A percentile compares a stretch with the other conserved stretches of the same genome.
Conservation (phyloP, 2,329 filamentous ascomycete species). For the Pyricularia pennisetigena region DNA sequence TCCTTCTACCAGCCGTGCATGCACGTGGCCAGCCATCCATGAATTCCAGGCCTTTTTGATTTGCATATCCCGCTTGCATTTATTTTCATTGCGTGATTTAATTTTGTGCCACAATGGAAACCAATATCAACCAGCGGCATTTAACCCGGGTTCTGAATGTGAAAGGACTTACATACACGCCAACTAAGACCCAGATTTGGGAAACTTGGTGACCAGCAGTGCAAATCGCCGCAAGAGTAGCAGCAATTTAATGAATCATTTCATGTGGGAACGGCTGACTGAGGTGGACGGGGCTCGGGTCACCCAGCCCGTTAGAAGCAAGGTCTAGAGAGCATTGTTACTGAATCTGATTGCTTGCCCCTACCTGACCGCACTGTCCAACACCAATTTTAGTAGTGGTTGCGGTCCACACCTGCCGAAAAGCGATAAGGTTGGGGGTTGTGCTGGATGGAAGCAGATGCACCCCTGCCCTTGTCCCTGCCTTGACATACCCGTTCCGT, state of each 20-base stretch:
- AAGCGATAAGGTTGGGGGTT: neutral
- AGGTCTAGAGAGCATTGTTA: neutral
- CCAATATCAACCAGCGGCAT: too few species aligned
- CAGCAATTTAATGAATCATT: neutral
- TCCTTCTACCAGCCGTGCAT: neutral
- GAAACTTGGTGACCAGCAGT: neutral
- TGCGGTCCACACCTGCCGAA: neutral
- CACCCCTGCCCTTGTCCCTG: neutral
- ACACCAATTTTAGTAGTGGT: neutral
- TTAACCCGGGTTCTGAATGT: too few species aligned
- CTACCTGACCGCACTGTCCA: neutral
- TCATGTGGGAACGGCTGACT: neutral
- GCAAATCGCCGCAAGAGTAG: neutral
- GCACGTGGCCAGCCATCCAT: neutral
- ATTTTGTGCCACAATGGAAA: too few species aligned
- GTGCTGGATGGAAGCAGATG: neutral
- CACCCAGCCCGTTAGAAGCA: neutral
- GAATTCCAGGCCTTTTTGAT: neutral
- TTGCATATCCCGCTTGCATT: neutral
- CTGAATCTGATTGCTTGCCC: neutral
- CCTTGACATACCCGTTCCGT: neutral
- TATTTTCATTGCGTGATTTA: neutral
- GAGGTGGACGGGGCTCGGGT: neutral
- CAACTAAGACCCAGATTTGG: neutral
- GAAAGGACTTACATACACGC: too few species aligned